Percentiles rank a stretch among this genome's conserved stretches.
phyloP scores from a whole-genome alignment of 2,329 filamentous ascomycete genomes.

The Cladosporium sp. region DNA sequence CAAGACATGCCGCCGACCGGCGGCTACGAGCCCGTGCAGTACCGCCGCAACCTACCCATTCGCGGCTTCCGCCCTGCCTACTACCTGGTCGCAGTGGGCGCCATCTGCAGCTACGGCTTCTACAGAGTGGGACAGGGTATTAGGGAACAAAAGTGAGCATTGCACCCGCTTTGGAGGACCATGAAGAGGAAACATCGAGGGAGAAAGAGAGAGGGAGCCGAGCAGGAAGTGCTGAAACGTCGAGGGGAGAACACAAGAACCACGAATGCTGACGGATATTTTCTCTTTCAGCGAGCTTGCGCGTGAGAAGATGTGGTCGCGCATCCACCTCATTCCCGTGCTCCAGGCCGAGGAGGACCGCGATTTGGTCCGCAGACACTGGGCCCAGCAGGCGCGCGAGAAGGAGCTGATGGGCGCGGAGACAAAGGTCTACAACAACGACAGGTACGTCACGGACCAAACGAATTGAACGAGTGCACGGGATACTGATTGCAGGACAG shows the following conservation, averaged over 20 bases:
- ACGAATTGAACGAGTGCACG: slow-evolving; percentile 11
- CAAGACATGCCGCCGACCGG: slow-evolving; percentile 96
- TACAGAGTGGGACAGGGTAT: slow-evolving; percentile 81
- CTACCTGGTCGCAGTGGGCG: slow-evolving; percentile 73
- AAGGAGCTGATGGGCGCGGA: slow-evolving; percentile 85
- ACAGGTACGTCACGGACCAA: slow-evolving; percentile 62
- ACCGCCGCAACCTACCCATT: slow-evolving; percentile 93
- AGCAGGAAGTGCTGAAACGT: background rate
- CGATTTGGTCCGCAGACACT: slow-evolving; percentile 83
- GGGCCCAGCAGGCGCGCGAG: slow-evolving; percentile 85
- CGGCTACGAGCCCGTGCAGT: slow-evolving; percentile 95
- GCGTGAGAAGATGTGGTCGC: slow-evolving; percentile 97
- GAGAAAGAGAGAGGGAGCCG: background rate
- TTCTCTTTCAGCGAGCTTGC: slow-evolving; percentile 72
- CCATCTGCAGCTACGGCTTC: slow-evolving; percentile 86
- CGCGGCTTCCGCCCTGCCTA: slow-evolving; percentile 83
- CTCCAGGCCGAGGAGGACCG: slow-evolving; percentile 96
- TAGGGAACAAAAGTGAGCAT: slow-evolving; percentile 77
- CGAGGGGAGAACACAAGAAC: background rate
- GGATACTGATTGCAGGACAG: slow-evolving; percentile 43
- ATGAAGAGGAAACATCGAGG: background rate
- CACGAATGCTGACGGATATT: slow-evolving; percentile 21
- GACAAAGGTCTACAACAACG: slow-evolving; percentile 81
- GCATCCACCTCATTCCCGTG: slow-evolving; percentile 89
- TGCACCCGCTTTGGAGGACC: background rate